Evolutionary conservation across 352 stramenopile species (phyloP).

Genomic region (Elongisporangium undulatum): DNA sequence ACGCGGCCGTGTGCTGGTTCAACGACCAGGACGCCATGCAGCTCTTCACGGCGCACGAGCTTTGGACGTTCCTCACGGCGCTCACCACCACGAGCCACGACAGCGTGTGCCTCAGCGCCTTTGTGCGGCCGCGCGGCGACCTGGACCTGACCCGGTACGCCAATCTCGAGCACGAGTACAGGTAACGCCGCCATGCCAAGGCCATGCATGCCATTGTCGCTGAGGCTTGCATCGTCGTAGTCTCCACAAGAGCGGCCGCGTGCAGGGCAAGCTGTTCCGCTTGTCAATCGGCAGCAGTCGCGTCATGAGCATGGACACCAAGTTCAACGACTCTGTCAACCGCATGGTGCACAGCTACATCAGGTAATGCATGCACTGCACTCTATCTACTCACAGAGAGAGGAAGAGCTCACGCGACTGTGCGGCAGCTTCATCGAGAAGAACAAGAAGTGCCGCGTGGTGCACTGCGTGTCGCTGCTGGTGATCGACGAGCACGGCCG

Average conservation of each 20-base stretch:
- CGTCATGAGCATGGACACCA: slow-evolving; percentile 68
- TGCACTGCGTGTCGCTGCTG: slow-evolving; percentile 47
- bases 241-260: slow-evolving; percentile 52
- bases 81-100: slow-evolving; percentile 27
- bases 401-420: not conserved
- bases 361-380: slow-evolving; percentile 13
- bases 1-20: slow-evolving; percentile 61
- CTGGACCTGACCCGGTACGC: slow-evolving; percentile 60
- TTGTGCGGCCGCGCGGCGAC: slow-evolving; percentile 57
- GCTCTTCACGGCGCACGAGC: slow-evolving; percentile 42
- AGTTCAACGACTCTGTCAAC: slow-evolving; percentile 44
- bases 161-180: slow-evolving; percentile 76
- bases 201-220: not conserved
- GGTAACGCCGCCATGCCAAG: slow-evolving; percentile 16
- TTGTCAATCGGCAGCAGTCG: slow-evolving; percentile 52
- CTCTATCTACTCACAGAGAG: not conserved
- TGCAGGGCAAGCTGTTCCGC: slow-evolving; percentile 62
- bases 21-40: slow-evolving; percentile 45
- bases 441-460: slow-evolving; percentile 62
- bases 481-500: slow-evolving; percentile 47
- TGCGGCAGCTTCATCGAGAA: slow-evolving; percentile 44
- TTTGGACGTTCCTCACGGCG: slow-evolving; percentile 39
- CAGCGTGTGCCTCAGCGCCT: slow-evolving; percentile 45
- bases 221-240: slow-evolving; percentile 11
- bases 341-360: slow-evolving; percentile 38